Percentiles rank a stretch among this genome's conserved stretches.
Evolutionary conservation across 805 yeast species (phyloP).

Genomic region (Wickerhamiella slavikovae): DNA sequence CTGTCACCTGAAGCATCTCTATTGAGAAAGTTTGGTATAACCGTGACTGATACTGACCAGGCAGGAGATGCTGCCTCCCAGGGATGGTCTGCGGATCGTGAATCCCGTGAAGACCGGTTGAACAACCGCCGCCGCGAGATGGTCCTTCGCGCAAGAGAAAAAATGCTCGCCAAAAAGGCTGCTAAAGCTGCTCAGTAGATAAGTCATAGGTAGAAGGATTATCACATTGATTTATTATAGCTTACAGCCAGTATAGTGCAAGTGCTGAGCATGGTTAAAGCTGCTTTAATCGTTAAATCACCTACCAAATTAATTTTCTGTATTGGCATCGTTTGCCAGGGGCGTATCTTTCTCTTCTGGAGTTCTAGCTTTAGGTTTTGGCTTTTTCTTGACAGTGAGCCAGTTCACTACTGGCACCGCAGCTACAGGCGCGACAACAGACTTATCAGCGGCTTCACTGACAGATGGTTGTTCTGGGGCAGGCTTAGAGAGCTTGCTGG

Average conservation of each 20-base stretch:
- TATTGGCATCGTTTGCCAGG: no score
- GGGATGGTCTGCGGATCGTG: constrained; percentile 24
- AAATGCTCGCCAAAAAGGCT: constrained; percentile 19
- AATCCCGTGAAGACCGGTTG: constrained; percentile 24
- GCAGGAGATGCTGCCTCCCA: constrained; percentile 1
- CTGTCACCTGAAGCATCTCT: constrained; percentile 1
- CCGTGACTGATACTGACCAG: no score
- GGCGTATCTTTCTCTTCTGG: no score
- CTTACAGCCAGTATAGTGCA: no score
- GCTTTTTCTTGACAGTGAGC: constrained; percentile 1
- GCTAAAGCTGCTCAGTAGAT: neutral
- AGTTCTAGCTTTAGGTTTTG: neutral
- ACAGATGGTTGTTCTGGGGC: no score
- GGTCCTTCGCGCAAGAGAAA: constrained; percentile 40
- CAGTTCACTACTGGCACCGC: neutral
- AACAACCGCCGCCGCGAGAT: constrained; percentile 32
- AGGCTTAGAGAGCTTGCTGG: no score
- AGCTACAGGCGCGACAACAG: neutral
- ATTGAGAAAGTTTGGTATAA: constrained; percentile 1
- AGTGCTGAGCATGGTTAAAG: no score
- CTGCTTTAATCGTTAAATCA: neutral
- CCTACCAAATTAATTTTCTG: neutral
- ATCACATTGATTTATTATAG: no score
- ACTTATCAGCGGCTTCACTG: neutral
- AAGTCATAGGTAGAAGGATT: neutral